phyloP scores from a whole-genome alignment of 345 rosid species.

The Boechera stricta region DNA sequence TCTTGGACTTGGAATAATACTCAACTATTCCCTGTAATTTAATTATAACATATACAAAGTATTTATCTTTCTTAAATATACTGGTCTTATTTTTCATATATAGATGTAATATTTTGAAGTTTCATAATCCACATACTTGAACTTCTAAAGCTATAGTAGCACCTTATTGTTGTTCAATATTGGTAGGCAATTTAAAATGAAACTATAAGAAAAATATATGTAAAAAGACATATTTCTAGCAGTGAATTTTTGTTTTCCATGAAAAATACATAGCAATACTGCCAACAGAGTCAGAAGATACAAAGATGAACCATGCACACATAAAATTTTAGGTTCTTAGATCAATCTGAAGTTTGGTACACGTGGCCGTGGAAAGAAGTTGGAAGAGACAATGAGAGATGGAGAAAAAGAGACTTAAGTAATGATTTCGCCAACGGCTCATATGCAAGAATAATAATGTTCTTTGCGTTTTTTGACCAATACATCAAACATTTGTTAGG shows the following conservation, averaged over 20 bases:
- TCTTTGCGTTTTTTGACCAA: constrained; percentile 37
- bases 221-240: not conserved
- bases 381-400: constrained; percentile 36
- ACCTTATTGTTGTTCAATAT: not conserved
- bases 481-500: constrained; percentile 50
- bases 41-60: not conserved
- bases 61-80: not conserved
- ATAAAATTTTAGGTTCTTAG: not conserved
- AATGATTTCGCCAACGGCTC: constrained; percentile 36
- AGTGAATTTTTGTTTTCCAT: not conserved
- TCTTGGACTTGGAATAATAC: constrained; percentile 12
- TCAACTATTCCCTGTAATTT: not conserved
- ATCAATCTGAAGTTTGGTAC: not conserved
- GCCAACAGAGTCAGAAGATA: constrained; percentile 12
- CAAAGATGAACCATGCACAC: not conserved
- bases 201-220: not conserved
- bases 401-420: constrained; percentile 44
- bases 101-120: not conserved
- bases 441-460: constrained; percentile 40
- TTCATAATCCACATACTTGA: not conserved
- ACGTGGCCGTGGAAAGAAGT: constrained; percentile 20
- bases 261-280: not conserved
- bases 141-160: not conserved
- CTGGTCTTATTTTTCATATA: not conserved
- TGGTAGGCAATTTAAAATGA: not conserved